phyloP scores from a whole-genome alignment of 192 early-diverging fungal genomes.

The Thamnidium elegans region DNA sequence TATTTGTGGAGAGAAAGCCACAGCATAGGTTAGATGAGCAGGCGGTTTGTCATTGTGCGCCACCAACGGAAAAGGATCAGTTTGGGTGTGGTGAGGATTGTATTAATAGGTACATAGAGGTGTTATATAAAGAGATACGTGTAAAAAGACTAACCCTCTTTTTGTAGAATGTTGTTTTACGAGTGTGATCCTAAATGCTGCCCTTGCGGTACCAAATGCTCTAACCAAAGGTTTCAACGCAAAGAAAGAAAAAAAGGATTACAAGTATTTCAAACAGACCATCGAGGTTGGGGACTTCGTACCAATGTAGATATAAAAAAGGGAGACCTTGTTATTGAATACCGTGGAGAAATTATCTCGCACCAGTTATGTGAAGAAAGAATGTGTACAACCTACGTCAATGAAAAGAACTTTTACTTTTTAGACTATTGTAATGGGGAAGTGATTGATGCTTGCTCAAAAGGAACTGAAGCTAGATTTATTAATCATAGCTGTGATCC shows the following conservation, averaged over 20 bases:
- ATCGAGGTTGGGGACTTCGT: slow-evolving; percentile 70
- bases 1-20: slow-evolving; percentile 74
- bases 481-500: slow-evolving; percentile 84
- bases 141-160: neutral
- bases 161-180: slow-evolving; percentile 60
- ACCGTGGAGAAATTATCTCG: slow-evolving; percentile 80
- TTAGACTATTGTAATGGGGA: slow-evolving; percentile 70
- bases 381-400: slow-evolving; percentile 66
- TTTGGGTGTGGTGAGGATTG: slow-evolving; percentile 69
- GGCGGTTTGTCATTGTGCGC: slow-evolving; percentile 59
- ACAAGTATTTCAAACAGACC: slow-evolving; percentile 59
- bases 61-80: slow-evolving; percentile 46
- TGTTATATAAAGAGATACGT: too few relatives aligned
- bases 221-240: slow-evolving; percentile 74
- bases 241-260: slow-evolving; percentile 49
- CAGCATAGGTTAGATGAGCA: slow-evolving; percentile 38
- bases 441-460: slow-evolving; percentile 75
- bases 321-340: slow-evolving; percentile 70
- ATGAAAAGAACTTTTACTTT: slow-evolving; percentile 73
- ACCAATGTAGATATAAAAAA: slow-evolving; percentile 51
- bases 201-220: slow-evolving; percentile 64
- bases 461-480: slow-evolving; percentile 80
- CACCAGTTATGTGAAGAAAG: slow-evolving; percentile 63
- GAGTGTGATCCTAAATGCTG: slow-evolving; percentile 70
- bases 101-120: slow-evolving; percentile 55